These are phyloP conservation scores for Pseudogymnoascus sp. DNA, from an alignment of 2,329 filamentous ascomycete species.

Conservation along the genomic window DNA sequence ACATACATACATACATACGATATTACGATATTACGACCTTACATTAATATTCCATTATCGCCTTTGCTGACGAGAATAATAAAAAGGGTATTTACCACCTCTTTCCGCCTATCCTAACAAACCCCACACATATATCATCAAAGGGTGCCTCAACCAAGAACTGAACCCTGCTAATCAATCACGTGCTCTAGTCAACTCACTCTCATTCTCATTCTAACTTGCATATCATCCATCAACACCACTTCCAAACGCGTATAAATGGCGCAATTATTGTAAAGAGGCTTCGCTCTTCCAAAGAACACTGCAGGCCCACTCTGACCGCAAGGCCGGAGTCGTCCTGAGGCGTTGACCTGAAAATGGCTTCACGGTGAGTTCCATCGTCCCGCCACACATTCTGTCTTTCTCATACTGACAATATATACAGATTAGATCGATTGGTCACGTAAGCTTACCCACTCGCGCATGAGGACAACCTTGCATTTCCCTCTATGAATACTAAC, in stretches of 20 bases:
- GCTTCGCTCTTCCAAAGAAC: neutral
- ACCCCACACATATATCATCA: neutral
- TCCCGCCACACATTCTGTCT: neutral
- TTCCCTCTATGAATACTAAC: slow-evolving; percentile 15
- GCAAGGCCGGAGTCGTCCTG: slow-evolving; percentile 1
- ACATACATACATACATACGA: neutral
- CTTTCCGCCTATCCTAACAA: neutral
- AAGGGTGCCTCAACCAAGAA: neutral
- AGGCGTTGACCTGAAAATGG: slow-evolving; percentile 21
- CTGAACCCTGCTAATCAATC: neutral
- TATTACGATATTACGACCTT: neutral
- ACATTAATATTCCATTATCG: neutral
- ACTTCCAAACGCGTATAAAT: neutral
- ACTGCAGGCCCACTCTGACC: slow-evolving; percentile 2
- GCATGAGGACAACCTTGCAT: neutral
- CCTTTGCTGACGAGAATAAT: neutral
- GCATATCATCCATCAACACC: neutral
- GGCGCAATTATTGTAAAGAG: slow-evolving; percentile 8
- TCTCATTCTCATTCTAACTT: neutral
- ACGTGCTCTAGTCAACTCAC: neutral
- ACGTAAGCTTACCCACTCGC: slow-evolving; percentile 54
- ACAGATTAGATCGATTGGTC: slow-evolving; percentile 74
- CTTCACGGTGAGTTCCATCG: slow-evolving; percentile 26
- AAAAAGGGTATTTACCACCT: neutral
- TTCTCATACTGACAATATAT: slow-evolving; percentile 20